phyloP scores from a whole-genome alignment of 768 basidiomycete species.

The Pholiota microspora region DNA sequence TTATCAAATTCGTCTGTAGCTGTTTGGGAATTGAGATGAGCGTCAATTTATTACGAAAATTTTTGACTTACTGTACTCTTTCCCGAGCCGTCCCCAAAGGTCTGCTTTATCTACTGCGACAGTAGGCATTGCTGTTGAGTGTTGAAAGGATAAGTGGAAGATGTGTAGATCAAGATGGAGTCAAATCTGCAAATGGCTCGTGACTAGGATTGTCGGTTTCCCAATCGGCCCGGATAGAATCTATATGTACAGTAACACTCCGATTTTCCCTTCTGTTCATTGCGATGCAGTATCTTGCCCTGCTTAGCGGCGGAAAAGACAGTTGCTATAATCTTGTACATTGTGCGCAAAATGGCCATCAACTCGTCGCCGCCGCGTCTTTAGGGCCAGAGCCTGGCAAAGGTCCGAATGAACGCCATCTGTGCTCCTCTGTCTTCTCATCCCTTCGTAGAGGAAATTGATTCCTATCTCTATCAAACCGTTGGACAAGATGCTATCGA shows the following conservation, averaged over 20 bases:
- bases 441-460: slow-evolving; percentile 81
- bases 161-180: slow-evolving; percentile 25
- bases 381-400: slow-evolving; percentile 81
- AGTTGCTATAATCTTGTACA: slow-evolving; percentile 95
- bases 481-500: slow-evolving; percentile 95
- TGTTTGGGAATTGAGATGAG: slow-evolving; percentile 31
- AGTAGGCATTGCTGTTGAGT: slow-evolving; percentile 73
- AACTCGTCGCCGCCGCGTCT: slow-evolving; percentile 85
- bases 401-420: slow-evolving; percentile 51
- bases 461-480: slow-evolving; percentile 99
- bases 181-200: slow-evolving; percentile 24
- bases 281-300: slow-evolving; percentile 86
- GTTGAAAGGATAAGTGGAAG: slow-evolving; percentile 4
- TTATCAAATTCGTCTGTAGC: slow-evolving; percentile 94
- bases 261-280: slow-evolving; percentile 3
- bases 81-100: slow-evolving; percentile 84
- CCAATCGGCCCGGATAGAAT: slow-evolving; percentile 13
- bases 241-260: slow-evolving; percentile 14
- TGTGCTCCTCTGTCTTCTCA: slow-evolving; percentile 20
- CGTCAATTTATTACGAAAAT: neutral
- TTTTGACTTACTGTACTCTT: slow-evolving; percentile 65
- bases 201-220: slow-evolving; percentile 10
- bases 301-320: slow-evolving; percentile 98
- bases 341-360: slow-evolving; percentile 82
- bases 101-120: slow-evolving; percentile 94